These are phyloP conservation scores for Metschnikowia amazonensis DNA, from an alignment of 805 yeast genomes.

Conservation along the genomic window DNA sequence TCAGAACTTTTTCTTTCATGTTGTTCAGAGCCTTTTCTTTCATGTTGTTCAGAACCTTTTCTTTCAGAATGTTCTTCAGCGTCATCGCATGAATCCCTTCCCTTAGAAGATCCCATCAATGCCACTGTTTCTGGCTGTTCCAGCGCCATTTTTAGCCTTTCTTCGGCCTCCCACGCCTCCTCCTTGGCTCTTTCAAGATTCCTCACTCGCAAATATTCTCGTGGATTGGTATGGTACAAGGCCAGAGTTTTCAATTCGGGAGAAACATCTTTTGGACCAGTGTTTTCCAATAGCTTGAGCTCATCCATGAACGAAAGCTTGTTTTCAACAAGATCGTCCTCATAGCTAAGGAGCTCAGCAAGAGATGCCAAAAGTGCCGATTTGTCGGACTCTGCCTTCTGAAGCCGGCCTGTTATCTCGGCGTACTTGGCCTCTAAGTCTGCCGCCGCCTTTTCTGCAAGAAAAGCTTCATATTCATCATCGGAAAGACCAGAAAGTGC, in stretches of 20 bases:
- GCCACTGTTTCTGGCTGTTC: background rate
- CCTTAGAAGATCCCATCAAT: no score
- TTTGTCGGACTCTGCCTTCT: conserved; percentile 21
- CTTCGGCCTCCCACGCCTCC: conserved; percentile 39
- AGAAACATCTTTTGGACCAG: conserved; percentile 1
- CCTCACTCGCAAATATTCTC: conserved; percentile 42
- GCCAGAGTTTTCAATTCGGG: conserved; percentile 7
- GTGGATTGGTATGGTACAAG: conserved; percentile 40
- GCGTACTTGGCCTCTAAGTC: conserved; percentile 22
- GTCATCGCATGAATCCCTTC: no score
- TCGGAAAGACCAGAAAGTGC: conserved; percentile 10
- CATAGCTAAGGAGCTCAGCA: conserved; percentile 30
- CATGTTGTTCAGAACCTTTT: no score
- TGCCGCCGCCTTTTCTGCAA: conserved; percentile 18
- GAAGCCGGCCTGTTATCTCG: conserved; percentile 8
- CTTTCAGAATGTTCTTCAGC: no score
- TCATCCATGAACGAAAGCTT: conserved; percentile 34
- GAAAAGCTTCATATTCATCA: conserved; percentile 28
- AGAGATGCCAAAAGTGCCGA: conserved; percentile 22
- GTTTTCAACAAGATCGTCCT: conserved; percentile 34
- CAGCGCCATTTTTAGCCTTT: conserved; percentile 13
- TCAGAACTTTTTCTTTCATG: no score
- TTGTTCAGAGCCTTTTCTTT: no score
- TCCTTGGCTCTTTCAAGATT: conserved; percentile 37
- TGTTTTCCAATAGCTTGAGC: conserved; percentile 23